Evolutionary conservation across 2,329 filamentous ascomycete genomes (phyloP).

Genomic region (Thelonectria blattea): DNA sequence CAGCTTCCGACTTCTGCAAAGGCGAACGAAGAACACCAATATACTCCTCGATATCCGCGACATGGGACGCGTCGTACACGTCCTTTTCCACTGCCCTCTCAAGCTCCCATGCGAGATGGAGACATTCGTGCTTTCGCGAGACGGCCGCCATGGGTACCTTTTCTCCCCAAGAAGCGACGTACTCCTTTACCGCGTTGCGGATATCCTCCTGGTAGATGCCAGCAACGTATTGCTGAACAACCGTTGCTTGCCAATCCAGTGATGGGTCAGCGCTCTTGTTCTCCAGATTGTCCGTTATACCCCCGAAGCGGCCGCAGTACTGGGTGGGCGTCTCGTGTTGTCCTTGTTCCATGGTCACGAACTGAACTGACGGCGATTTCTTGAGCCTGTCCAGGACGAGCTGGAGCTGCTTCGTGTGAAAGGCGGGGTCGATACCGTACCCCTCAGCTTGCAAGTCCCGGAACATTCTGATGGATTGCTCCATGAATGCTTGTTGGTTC

Average conservation of each 20-base stretch:
- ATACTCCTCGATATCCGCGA: slow-evolving; percentile 53
- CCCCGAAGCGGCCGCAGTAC: slow-evolving; percentile 54
- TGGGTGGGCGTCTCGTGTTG: slow-evolving; percentile 56
- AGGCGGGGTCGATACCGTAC: slow-evolving; percentile 54
- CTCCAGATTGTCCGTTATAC: slow-evolving; percentile 31
- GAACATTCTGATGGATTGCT: slow-evolving; percentile 53
- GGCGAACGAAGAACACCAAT: slow-evolving; percentile 55
- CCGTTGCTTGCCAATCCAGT: slow-evolving; percentile 14
- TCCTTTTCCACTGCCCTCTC: slow-evolving; percentile 58
- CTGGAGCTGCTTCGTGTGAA: slow-evolving; percentile 61
- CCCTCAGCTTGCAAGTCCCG: slow-evolving; percentile 47
- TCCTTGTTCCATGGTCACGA: slow-evolving; percentile 60
- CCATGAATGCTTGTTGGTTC: slow-evolving; percentile 37
- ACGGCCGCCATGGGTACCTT: slow-evolving; percentile 48
- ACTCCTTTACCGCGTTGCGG: slow-evolving; percentile 47
- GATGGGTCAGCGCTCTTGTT: slow-evolving; percentile 13
- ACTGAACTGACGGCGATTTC: slow-evolving; percentile 58
- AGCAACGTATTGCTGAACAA: slow-evolving; percentile 55
- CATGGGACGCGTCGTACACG: slow-evolving; percentile 49
- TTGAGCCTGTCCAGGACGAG: slow-evolving; percentile 55
- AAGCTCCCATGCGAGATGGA: slow-evolving; percentile 63
- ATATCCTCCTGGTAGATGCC: slow-evolving; percentile 58
- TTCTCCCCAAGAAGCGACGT: slow-evolving; percentile 21
- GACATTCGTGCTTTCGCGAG: slow-evolving; percentile 57
- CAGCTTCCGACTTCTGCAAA: slow-evolving; percentile 27